Conservation (phyloP, 1,284 basidiomycete genomes). For the Boletellus sp. region DNA sequence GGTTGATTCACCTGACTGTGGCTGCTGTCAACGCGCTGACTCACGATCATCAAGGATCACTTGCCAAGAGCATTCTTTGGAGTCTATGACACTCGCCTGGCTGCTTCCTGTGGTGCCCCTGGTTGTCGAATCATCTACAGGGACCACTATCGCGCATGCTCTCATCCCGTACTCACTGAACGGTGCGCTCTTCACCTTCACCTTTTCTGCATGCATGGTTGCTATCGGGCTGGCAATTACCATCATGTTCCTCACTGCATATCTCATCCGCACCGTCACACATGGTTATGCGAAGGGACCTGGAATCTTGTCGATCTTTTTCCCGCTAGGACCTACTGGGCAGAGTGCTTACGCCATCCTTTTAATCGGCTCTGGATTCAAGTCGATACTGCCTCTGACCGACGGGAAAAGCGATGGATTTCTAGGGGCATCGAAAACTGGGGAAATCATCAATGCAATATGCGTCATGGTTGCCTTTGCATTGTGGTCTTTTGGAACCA, state of each 20-base stretch:
- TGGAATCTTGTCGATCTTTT: slow-evolving; percentile 58
- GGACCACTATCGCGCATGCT: slow-evolving; percentile 54
- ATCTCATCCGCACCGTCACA: slow-evolving; percentile 45
- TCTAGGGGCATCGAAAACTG: slow-evolving; percentile 30
- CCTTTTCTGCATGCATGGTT: slow-evolving; percentile 52
- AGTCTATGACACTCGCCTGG: slow-evolving; percentile 59
- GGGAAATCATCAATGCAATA: slow-evolving; percentile 41
- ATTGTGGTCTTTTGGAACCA: slow-evolving; percentile 52
- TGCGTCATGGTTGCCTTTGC: slow-evolving; percentile 46
- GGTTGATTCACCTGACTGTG: slow-evolving; percentile 18
- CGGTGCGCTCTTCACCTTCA: slow-evolving; percentile 54
- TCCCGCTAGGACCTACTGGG: slow-evolving; percentile 56
- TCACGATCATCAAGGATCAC: slow-evolving; percentile 47
- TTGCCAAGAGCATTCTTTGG: slow-evolving; percentile 54
- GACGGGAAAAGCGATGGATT: slow-evolving; percentile 25
- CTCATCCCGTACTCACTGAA: slow-evolving; percentile 42
- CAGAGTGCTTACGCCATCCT: slow-evolving; percentile 54
- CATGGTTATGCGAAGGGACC: slow-evolving; percentile 45
- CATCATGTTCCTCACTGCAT: slow-evolving; percentile 52
- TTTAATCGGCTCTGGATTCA: slow-evolving; percentile 43
- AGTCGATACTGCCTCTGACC: slow-evolving; percentile 34
- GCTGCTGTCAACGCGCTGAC: not conserved
- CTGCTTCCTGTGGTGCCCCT: slow-evolving; percentile 72
- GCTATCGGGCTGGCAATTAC: slow-evolving; percentile 56
- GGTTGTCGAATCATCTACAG: slow-evolving; percentile 66